phyloP scores from a whole-genome alignment of 179 eudicot genomes.

The Silene coronaria region DNA sequence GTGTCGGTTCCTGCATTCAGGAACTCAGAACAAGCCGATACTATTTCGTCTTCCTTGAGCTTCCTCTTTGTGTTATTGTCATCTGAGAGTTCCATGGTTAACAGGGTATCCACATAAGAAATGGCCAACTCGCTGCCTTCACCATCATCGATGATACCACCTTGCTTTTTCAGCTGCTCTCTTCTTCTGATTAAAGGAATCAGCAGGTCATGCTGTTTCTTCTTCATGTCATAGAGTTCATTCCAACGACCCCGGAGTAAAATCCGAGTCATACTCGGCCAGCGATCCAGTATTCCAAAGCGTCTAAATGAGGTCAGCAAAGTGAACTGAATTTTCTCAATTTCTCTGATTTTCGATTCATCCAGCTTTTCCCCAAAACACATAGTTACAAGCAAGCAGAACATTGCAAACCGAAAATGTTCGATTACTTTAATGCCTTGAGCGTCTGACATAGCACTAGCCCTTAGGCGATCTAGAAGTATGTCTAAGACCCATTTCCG shows the following conservation, averaged over 20 bases:
- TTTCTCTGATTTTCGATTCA: slow-evolving; percentile 20
- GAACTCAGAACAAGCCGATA: slow-evolving; percentile 18
- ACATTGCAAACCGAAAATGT: slow-evolving; percentile 26
- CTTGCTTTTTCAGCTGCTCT: not conserved
- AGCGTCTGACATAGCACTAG: not conserved
- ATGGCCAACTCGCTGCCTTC: not conserved
- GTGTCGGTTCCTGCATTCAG: slow-evolving; percentile 27
- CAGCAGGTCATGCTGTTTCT: slow-evolving; percentile 16
- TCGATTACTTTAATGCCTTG: slow-evolving; percentile 20
- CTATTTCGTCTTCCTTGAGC: slow-evolving; percentile 6
- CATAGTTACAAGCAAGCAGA: slow-evolving; percentile 26
- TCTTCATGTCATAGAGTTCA: slow-evolving; percentile 17
- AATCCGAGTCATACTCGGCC: slow-evolving; percentile 20
- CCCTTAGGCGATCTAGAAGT: slow-evolving; percentile 12
- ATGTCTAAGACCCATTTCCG: slow-evolving; percentile 21
- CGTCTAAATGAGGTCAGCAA: slow-evolving; percentile 12
- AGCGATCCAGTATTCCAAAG: slow-evolving; percentile 17
- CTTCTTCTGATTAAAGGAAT: slow-evolving; percentile 18
- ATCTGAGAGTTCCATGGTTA: not conserved
- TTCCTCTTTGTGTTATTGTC: slow-evolving; percentile 8
- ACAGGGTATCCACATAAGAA: slow-evolving; percentile 10
- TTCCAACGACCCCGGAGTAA: slow-evolving; percentile 26
- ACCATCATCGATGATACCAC: not conserved
- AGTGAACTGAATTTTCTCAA: slow-evolving; percentile 13
- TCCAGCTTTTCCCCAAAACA: slow-evolving; percentile 23